These are phyloP conservation scores for Trichosporon sp. DNA, from an alignment of 1,284 basidiomycete species.

Conservation along the genomic window DNA sequence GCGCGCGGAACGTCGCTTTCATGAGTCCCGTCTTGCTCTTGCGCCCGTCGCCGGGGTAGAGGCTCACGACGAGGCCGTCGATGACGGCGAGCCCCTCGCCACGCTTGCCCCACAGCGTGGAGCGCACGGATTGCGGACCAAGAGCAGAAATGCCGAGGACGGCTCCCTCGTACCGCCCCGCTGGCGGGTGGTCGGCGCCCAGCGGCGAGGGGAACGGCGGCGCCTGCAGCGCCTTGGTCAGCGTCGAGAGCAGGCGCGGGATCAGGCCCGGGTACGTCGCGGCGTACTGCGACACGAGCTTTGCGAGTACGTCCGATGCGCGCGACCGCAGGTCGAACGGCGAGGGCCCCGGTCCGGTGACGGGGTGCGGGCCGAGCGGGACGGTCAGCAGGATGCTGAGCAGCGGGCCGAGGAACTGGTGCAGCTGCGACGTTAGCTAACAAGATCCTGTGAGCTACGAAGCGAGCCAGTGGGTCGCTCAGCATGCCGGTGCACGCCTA, in stretches of 20 bases:
- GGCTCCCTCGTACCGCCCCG: constrained; percentile 76
- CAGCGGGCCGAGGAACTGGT: constrained; percentile 90
- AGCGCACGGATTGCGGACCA: constrained; percentile 73
- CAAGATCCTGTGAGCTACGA: not conserved
- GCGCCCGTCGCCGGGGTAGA: constrained; percentile 33
- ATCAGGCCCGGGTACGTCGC: constrained; percentile 54
- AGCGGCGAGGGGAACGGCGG: constrained; percentile 42
- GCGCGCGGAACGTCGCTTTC: constrained; percentile 27
- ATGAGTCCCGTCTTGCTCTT: constrained; percentile 35
- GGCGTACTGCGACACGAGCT: constrained; percentile 56
- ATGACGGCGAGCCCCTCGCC: constrained; percentile 30
- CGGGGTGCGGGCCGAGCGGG: constrained; percentile 55
- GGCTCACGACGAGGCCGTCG: constrained; percentile 29
- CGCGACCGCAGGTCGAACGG: constrained; percentile 61
- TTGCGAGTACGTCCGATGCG: constrained; percentile 75
- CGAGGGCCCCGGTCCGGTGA: constrained; percentile 25
- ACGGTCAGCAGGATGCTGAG: constrained; percentile 86
- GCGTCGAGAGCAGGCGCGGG: constrained; percentile 74
- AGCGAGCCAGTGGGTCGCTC: too few relatives aligned
- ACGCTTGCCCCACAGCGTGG: constrained; percentile 56
- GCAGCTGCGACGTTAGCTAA: too few relatives aligned
- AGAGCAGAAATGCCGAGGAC: constrained; percentile 76
- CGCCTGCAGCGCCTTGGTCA: constrained; percentile 68
- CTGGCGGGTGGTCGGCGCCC: constrained; percentile 41
- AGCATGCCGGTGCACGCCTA: not conserved